Percentiles rank a stretch among this genome's conserved stretches.
These are phyloP conservation scores for Chalara sp. DNA, from an alignment of 2,329 filamentous ascomycete genomes.

Conservation along the genomic window DNA sequence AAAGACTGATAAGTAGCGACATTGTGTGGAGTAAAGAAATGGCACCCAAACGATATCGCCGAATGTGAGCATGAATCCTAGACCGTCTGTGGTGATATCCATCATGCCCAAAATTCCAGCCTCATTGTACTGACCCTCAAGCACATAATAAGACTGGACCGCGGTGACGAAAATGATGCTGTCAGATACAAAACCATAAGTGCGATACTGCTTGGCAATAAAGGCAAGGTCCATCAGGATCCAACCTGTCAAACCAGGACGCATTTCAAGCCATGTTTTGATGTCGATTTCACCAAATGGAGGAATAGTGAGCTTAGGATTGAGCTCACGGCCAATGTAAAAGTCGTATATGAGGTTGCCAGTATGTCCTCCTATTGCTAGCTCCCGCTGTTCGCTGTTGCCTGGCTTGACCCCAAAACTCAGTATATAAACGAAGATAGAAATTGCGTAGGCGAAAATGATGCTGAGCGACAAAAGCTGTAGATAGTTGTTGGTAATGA, in stretches of 20 bases:
- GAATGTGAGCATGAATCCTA: conserved; percentile 91
- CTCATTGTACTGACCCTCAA: conserved; percentile 85
- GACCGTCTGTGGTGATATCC: conserved; percentile 87
- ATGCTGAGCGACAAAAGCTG: conserved; percentile 81
- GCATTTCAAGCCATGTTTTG: conserved; percentile 82
- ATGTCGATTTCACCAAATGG: conserved; percentile 82
- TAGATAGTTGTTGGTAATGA: conserved; percentile 84
- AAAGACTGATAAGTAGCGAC: conserved; percentile 76
- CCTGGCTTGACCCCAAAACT: conserved; percentile 78
- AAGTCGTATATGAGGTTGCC: conserved; percentile 91
- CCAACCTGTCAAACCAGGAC: conserved; percentile 89
- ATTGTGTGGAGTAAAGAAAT: conserved; percentile 79
- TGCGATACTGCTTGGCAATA: conserved; percentile 81
- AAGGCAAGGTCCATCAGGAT: conserved; percentile 79
- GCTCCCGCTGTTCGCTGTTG: conserved; percentile 65
- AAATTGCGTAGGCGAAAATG: conserved; percentile 64
- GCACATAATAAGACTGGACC: conserved; percentile 74
- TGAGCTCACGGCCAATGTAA: conserved; percentile 94
- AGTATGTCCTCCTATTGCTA: conserved; percentile 68
- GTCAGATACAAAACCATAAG: conserved; percentile 76
- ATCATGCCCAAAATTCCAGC: conserved; percentile 86
- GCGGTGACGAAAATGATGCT: conserved; percentile 74
- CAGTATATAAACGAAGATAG: conserved; percentile 72
- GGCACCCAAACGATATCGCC: conserved; percentile 92
- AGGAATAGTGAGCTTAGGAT: conserved; percentile 75